Base-by-base conservation (phyloP, 345 rosid genomes). In the Dipteronia dyeriana region DNA sequence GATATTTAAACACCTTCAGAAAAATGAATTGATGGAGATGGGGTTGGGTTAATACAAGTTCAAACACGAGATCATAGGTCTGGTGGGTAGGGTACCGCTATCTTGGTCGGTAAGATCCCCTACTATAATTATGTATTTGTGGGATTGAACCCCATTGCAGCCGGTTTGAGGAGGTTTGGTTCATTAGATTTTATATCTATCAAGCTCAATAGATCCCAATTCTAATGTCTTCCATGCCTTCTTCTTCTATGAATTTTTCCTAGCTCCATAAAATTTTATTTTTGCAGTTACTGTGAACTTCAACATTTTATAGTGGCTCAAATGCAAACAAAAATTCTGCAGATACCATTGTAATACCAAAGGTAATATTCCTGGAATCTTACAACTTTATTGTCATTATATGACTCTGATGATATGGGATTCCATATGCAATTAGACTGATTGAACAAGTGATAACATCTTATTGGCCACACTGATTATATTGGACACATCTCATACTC, bases 401-500 rank as follows among this genome's bases (percentile, higher is more conserved):
- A 49, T 62, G 51, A 22, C 23, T 72, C 59, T 66, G 62, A 61
- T 51, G 74, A 11, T 23, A 71, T 74, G 79, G 22, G 29, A 69
- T 75, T 69, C 73, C 20, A 41, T 63, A 8, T 19, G 62, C 65
- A 69, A 17, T 43, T 72, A 68, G 26, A 31, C 22, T 74, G 66
- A 66, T 75, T 75, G 43, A 51, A 68, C 64, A 78, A 78, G 85
- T 77, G 84, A 85, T 23, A 81, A 60, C 57, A 59, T 79, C 72
- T 76, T 39, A 79, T 76, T 76, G 54, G 79, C 77, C 75, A 66
- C 20, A 5, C 29, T 62, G 38, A 34, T 59, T 39, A 43, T 75
- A 79, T 60, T 77, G 88, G 82, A 73, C 70, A 66, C 80, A 79
- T 13, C 60, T 75, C 87, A 81, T 47, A 71, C 51, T 79, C 87